These are phyloP conservation scores for Heliamphora pulchella DNA, from an alignment of 179 eudicot species.

Conservation along the genomic window DNA sequence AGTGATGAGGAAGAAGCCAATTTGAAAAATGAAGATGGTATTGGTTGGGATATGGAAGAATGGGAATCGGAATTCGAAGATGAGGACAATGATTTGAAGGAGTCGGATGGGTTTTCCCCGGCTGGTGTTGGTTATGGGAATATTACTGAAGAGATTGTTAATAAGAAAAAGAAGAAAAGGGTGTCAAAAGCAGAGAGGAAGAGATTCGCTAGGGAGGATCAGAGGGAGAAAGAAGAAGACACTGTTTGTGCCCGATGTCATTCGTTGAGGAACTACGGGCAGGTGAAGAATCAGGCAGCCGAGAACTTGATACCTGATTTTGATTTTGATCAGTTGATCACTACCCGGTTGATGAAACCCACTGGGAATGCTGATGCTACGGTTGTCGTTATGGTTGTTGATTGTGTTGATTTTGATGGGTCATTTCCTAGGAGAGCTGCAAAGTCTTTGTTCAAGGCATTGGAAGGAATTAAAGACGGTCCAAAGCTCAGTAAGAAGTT, in stretches of 20 bases:
- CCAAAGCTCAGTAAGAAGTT: slow-evolving; percentile 53
- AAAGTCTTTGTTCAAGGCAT: slow-evolving; percentile 70
- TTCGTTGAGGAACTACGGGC: slow-evolving; percentile 87
- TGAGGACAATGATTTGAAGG: slow-evolving; percentile 40
- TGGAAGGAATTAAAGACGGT: slow-evolving; percentile 49
- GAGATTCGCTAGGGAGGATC: slow-evolving; percentile 56
- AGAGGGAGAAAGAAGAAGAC: slow-evolving; percentile 52
- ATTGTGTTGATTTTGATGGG: slow-evolving; percentile 95
- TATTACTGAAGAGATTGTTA: slow-evolving; percentile 54
- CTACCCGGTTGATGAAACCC: slow-evolving; percentile 74
- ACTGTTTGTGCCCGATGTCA: slow-evolving; percentile 96
- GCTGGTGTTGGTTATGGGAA: slow-evolving; percentile 87
- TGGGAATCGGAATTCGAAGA: slow-evolving; percentile 56
- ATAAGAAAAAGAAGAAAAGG: slow-evolving; percentile 39
- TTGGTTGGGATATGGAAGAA: slow-evolving; percentile 61
- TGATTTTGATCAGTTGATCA: slow-evolving; percentile 79
- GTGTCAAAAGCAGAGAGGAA: slow-evolving; percentile 76
- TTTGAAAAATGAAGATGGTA: slow-evolving; percentile 24
- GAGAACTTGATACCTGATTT: slow-evolving; percentile 97
- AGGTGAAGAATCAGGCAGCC: slow-evolving; percentile 70
- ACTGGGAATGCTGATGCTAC: slow-evolving; percentile 66
- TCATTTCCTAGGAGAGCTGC: slow-evolving; percentile 92
- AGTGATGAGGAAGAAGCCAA: slow-evolving; percentile 22
- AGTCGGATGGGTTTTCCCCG: slow-evolving; percentile 59
- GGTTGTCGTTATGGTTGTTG: slow-evolving; percentile 94